A percentile compares a stretch with the other conserved stretches of the same genome.
Evolutionary conservation across 2,329 filamentous ascomycete species (phyloP).

Genomic region (Xylariales sp.): DNA sequence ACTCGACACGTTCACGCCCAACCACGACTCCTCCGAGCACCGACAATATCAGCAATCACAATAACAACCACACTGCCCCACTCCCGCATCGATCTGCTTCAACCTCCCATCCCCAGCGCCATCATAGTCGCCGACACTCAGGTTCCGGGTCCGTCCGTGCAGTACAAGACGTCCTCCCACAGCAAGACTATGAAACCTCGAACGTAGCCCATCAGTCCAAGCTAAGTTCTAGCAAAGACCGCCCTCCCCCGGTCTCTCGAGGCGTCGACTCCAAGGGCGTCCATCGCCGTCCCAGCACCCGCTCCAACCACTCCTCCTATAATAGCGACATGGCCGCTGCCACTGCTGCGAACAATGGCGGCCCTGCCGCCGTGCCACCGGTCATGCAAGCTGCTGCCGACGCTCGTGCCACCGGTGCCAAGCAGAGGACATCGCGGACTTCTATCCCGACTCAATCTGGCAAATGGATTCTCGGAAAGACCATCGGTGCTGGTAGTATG

Average conservation of each 20-base stretch:
- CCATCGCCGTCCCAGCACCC: conserved; percentile 63
- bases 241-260: conserved; percentile 62
- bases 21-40: conserved; percentile 41
- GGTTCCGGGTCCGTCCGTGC: conserved; percentile 52
- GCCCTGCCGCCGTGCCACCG: conserved; percentile 63
- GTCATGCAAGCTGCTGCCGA: conserved; percentile 58
- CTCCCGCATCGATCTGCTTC: conserved; percentile 46
- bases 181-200: conserved; percentile 79
- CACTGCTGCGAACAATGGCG: conserved; percentile 62
- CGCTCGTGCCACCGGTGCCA: conserved; percentile 60
- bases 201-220: conserved; percentile 72
- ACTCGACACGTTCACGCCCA: conserved; percentile 54
- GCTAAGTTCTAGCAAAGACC: conserved; percentile 75
- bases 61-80: conserved; percentile 40
- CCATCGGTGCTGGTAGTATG: conserved; percentile 97
- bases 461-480: conserved; percentile 95
- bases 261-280: conserved; percentile 63
- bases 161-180: conserved; percentile 59
- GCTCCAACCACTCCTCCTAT: conserved; percentile 56
- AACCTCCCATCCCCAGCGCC: conserved; percentile 51
- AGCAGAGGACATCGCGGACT: conserved; percentile 72
- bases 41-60: conserved; percentile 41
- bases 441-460: conserved; percentile 91
- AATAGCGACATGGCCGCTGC: conserved; percentile 63
- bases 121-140: conserved; percentile 54